These are phyloP conservation scores for Diaporthe aspalathi DNA, from an alignment of 2,329 filamentous ascomycete species.

Conservation along the genomic window DNA sequence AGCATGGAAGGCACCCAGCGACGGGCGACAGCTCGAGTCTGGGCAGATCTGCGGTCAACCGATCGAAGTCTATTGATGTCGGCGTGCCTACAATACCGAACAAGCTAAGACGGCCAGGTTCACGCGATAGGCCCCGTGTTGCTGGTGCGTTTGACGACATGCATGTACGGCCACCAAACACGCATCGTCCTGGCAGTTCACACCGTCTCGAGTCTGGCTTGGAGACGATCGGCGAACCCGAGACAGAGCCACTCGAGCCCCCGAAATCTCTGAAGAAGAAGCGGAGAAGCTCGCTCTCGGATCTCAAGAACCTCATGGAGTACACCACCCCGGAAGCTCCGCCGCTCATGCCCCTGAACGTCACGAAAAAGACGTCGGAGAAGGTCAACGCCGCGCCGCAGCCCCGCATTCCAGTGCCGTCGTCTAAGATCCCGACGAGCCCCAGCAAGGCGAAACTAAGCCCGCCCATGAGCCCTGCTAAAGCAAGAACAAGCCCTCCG, in stretches of 20 bases:
- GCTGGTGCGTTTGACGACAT: conserved; percentile 72
- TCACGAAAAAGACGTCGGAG: conserved; percentile 65
- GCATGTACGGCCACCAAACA: conserved; percentile 42
- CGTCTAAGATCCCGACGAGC: conserved; percentile 64
- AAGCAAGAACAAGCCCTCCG: conserved; percentile 27
- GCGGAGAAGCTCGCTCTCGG: conserved; percentile 90
- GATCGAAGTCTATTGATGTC: conserved; percentile 83
- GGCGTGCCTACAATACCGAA: conserved; percentile 62
- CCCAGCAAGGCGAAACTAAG: conserved; percentile 46
- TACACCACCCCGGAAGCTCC: conserved; percentile 64
- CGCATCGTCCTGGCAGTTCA: conserved; percentile 66
- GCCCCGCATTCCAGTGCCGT: conserved; percentile 52
- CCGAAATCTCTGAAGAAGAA: conserved; percentile 73
- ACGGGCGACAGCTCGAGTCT: conserved; percentile 72
- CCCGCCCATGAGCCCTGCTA: conserved; percentile 17
- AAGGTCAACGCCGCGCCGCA: conserved; percentile 68
- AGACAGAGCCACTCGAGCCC: conserved; percentile 52
- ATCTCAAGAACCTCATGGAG: conserved; percentile 75
- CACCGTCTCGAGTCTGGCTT: conserved; percentile 55
- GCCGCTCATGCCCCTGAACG: conserved; percentile 60
- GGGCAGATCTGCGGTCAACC: conserved; percentile 73
- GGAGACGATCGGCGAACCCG: conserved; percentile 70
- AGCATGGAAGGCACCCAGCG: conserved; percentile 72
- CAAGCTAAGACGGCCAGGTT: conserved; percentile 63
- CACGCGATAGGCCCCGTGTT: conserved; percentile 70